Evolutionary conservation across 2,329 filamentous ascomycete species (phyloP).

Genomic region (Aspergillus sclerotialis): DNA sequence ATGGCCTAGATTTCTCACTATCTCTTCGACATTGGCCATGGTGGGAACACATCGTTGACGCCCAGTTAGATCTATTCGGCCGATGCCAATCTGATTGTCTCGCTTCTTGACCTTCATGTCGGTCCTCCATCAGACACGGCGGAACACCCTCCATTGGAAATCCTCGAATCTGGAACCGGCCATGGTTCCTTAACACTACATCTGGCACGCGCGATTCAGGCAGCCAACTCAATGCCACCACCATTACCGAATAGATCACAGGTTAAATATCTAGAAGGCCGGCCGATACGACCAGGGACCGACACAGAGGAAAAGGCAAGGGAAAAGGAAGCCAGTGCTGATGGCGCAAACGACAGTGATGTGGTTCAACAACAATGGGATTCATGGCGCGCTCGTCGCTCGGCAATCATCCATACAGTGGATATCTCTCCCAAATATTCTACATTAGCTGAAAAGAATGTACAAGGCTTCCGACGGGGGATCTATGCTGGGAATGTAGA

Average conservation of each 20-base stretch:
- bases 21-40: background rate
- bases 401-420: constrained; percentile 67
- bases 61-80: constrained; percentile 59
- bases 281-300: constrained; percentile 11
- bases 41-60: constrained; percentile 10
- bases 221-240: constrained; percentile 55
- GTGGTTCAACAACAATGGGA: constrained; percentile 34
- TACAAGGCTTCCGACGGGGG: constrained; percentile 61
- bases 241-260: constrained; percentile 31
- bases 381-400: constrained; percentile 45
- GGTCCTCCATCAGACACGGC: constrained; percentile 28
- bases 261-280: constrained; percentile 22
- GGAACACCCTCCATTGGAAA: constrained; percentile 52
- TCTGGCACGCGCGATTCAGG: constrained; percentile 68
- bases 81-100: constrained; percentile 69
- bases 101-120: constrained; percentile 67
- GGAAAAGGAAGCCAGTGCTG: constrained; percentile 5
- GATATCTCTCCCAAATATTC: constrained; percentile 60
- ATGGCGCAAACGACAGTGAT: constrained; percentile 6
- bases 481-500: constrained; percentile 65
- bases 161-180: constrained; percentile 80
- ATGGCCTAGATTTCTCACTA: constrained; percentile 21
- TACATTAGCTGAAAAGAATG: constrained; percentile 55
- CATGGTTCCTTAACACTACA: constrained; percentile 73
- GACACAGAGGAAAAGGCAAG: constrained; percentile 15